Conservation (phyloP, 176 grass and related monocot genomes). For the Oryza punctata region DNA sequence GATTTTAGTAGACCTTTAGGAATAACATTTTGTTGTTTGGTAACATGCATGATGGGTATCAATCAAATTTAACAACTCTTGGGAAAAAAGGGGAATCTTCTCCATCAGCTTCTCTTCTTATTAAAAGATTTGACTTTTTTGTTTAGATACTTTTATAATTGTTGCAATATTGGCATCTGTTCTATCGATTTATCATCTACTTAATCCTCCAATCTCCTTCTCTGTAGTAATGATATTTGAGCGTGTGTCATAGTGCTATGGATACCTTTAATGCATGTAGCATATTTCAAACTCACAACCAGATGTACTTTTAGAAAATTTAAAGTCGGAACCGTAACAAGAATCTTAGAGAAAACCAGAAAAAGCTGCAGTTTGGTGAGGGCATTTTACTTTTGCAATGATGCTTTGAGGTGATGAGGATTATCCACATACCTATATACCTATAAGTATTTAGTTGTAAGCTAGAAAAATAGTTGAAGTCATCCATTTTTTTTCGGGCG, state of each 20-base stretch:
- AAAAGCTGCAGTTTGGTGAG: conserved; percentile 23
- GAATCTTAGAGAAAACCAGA: conserved; percentile 32
- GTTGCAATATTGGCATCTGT: conserved; percentile 44
- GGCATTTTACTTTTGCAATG: conserved; percentile 15
- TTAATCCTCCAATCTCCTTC: conserved; percentile 3
- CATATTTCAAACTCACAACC: conserved; percentile 39
- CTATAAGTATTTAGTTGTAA: not conserved
- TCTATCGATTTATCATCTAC: conserved; percentile 32
- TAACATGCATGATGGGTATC: conserved; percentile 1
- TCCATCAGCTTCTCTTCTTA: conserved; percentile 12
- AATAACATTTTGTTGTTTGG: conserved; percentile 17
- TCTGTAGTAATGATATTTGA: conserved; percentile 20
- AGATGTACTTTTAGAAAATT: conserved; percentile 20
- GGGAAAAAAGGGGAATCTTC: conserved; percentile 11
- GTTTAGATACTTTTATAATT: not conserved
- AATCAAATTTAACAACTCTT: conserved; percentile 11
- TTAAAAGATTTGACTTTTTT: conserved; percentile 36
- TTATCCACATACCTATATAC: conserved; percentile 2
- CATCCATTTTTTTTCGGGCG: conserved; percentile 26
- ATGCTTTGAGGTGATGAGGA: not conserved
- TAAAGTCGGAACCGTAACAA: conserved; percentile 6
- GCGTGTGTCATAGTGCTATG: conserved; percentile 14
- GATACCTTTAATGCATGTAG: conserved; percentile 25
- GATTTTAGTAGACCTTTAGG: conserved; percentile 4
- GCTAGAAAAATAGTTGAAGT: conserved; percentile 28